Percentiles rank a stretch among this genome's conserved stretches.
phyloP scores from a whole-genome alignment of 106 monocot species.

The Apostasia ramifera region DNA sequence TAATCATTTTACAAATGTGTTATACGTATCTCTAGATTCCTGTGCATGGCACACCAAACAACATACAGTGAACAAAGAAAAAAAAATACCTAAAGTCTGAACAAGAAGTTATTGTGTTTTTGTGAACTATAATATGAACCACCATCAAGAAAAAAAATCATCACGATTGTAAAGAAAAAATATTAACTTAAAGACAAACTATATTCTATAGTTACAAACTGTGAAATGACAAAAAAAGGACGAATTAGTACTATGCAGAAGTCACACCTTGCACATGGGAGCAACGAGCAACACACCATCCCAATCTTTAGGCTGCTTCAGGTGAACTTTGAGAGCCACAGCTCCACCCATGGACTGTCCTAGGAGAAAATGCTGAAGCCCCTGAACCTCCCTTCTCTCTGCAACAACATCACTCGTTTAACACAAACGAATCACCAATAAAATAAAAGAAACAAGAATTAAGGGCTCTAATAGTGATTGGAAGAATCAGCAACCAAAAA shows the following conservation, averaged over 20 bases:
- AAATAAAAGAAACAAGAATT: neutral
- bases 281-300: conserved; percentile 91
- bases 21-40: too few relatives aligned
- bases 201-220: too few relatives aligned
- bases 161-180: too few relatives aligned
- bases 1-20: too few relatives aligned
- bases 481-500: neutral
- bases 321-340: conserved; percentile 80
- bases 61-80: too few relatives aligned
- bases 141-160: too few relatives aligned
- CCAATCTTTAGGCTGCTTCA: conserved; percentile 76
- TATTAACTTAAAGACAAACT: too few relatives aligned
- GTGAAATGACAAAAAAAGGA: neutral
- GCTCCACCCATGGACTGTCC: conserved; percentile 99
- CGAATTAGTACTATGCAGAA: neutral
- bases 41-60: too few relatives aligned
- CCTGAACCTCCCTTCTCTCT: conserved; percentile 54
- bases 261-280: conserved; percentile 91
- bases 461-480: neutral
- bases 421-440: neutral
- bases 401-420: neutral
- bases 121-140: too few relatives aligned
- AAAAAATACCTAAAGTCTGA: too few relatives aligned
- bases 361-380: conserved; percentile 61
- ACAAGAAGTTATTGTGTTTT: too few relatives aligned